Conservation (phyloP, 116 monocot species). For the Zostera marina region DNA sequence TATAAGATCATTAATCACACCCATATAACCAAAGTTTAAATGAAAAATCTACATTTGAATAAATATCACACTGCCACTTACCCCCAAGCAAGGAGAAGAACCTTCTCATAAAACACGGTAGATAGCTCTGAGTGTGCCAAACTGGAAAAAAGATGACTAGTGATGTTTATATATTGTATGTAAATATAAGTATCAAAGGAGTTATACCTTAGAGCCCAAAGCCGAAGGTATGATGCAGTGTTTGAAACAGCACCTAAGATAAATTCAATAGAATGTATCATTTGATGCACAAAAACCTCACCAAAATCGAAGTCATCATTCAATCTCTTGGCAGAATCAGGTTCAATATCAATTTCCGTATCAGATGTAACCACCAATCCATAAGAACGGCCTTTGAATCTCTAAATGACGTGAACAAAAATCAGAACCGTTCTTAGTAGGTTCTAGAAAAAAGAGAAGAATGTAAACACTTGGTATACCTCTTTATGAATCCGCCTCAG, state of each 20-base stretch:
- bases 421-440: background rate
- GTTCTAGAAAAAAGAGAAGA: too few species aligned
- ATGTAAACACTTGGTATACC: conserved; percentile 19
- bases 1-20: background rate
- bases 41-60: too few species aligned
- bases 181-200: too few species aligned
- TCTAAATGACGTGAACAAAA: conserved; percentile 17
- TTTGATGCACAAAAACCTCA: conserved; percentile 98
- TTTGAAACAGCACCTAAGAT: conserved; percentile 92
- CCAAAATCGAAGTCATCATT: conserved; percentile 92
- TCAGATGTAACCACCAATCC: conserved; percentile 73
- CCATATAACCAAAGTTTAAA: too few species aligned
- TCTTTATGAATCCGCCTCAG: conserved; percentile 73
- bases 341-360: conserved; percentile 46
- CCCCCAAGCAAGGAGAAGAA: conserved; percentile 93
- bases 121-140: conserved; percentile 98
- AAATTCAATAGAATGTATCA: conserved; percentile 99
- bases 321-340: conserved; percentile 69
- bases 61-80: conserved; percentile 15
- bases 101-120: conserved; percentile 91
- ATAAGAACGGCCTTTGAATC: conserved; percentile 96
- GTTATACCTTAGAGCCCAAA: conserved; percentile 90
- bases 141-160: conserved; percentile 22
- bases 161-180: too few species aligned
- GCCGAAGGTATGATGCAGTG: conserved; percentile 96